Evolutionary conservation across 768 basidiomycete genomes (phyloP).

Genomic region (Mrakia blollopis): DNA sequence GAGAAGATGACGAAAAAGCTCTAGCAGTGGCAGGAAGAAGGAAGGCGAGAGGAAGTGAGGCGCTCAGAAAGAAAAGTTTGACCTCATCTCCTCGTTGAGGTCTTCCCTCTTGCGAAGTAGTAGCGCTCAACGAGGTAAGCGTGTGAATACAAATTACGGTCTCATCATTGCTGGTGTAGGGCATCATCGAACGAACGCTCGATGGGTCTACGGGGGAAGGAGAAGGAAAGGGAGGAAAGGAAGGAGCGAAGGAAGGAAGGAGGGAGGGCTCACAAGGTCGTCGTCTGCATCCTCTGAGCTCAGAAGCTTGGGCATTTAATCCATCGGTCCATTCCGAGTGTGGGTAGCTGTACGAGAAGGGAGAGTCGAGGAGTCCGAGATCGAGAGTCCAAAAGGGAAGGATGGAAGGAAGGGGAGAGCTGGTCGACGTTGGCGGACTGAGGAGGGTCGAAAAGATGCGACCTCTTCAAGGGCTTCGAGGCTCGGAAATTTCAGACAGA

Average conservation of each 20-base stretch:
- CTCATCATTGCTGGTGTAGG: neutral
- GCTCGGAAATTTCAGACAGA: no score
- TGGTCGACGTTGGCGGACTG: no score
- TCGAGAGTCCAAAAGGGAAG: no score
- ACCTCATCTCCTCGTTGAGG: neutral
- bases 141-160: slow-evolving; percentile 1
- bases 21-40: neutral
- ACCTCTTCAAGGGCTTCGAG: no score
- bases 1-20: neutral
- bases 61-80: neutral
- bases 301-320: no score
- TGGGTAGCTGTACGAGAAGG: no score
- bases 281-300: no score
- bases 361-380: no score
- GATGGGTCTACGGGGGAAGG: neutral
- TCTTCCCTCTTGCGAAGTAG: neutral
- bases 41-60: neutral
- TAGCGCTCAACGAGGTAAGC: neutral
- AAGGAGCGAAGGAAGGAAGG: neutral
- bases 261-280: slow-evolving; percentile 1
- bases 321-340: no score
- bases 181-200: neutral
- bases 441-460: no score
- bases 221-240: neutral
- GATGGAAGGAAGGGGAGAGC: no score